Base-by-base conservation (phyloP, 441 rosid genomes). In the Euphorbia celastroides region DNA sequence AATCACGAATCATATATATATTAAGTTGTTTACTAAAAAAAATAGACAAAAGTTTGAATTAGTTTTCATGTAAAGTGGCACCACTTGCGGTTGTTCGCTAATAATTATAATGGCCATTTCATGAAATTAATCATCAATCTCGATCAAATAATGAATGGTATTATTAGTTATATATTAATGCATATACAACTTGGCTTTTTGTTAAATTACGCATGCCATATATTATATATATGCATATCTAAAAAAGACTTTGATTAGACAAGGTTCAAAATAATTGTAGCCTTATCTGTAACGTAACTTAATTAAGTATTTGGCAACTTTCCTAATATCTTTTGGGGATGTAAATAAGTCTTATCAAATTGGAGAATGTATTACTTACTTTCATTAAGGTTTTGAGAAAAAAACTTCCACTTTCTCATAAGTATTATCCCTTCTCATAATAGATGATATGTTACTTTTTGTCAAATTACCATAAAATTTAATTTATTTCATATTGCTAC, bases 21-120 rank as follows among this genome's bases (percentile, higher is more conserved):
- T 28, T 0, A 26, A 30, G 28, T 3, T 9, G 11, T n/a, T 3
- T 44, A 44, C 1, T 14, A 44, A 44, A 11, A 44, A 44, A 44
- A 44, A 38, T 38, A 12, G 17, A 14, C 17, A 2, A 13, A 44
- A 44, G 50, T 7, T 13, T 44, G 9, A 57, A 26, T 14, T 12
- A 26, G 0, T 57, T 44, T 57, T 57, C 60, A 26, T 57, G 34
- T n/a, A 57, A 26, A 57, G 34, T 57, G 60, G 8, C 62, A 59
- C 44, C 44, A 58, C 41, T 58, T 32, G 42, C 25, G 13, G 44
- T 20, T 59, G 62, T 59, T 59, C 25, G 19, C 1, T 59, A 32
- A 19, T 48, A 48, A 46, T 46, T n/a, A 20, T 20, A 48, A 3
- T 19, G 36, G 36, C 8, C 30, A 28, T 8, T 30, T 58, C 44